phyloP scores from a whole-genome alignment of 2,329 filamentous ascomycete genomes.

The Fusarium sp. region DNA sequence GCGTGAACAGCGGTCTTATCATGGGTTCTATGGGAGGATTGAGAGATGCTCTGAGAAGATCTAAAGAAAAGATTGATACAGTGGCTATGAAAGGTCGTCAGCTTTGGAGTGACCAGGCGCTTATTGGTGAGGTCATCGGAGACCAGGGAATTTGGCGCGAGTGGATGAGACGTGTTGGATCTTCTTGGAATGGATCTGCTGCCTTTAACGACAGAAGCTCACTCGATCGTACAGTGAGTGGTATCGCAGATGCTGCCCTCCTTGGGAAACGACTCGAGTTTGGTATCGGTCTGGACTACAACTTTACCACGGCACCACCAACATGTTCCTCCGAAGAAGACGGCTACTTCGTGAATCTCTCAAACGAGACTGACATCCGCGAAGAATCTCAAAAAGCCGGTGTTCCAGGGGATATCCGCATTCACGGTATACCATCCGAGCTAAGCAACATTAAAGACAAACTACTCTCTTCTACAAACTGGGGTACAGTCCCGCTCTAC shows the following conservation, averaged over 20 bases:
- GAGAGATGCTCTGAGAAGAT: constrained; percentile 38
- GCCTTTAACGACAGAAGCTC: constrained; percentile 19
- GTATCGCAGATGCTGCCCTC: constrained; percentile 45
- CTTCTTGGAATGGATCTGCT: constrained; percentile 47
- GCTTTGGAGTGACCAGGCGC: constrained; percentile 53
- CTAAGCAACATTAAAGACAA: constrained; percentile 27
- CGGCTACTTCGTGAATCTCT: constrained; percentile 48
- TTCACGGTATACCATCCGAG: constrained; percentile 44
- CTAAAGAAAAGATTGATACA: constrained; percentile 45
- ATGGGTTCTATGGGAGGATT: constrained; percentile 50
- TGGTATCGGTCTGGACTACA: constrained; percentile 53
- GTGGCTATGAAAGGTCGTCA: constrained; percentile 46
- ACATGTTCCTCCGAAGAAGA: constrained; percentile 53
- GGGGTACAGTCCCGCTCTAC: constrained; percentile 50
- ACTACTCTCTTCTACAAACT: constrained; percentile 36
- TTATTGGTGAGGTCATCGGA: constrained; percentile 52
- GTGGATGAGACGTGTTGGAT: constrained; percentile 45
- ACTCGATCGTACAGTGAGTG: constrained; percentile 33
- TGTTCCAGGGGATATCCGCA: constrained; percentile 45
- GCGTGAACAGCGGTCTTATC: constrained; percentile 51
- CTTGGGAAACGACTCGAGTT: constrained; percentile 50
- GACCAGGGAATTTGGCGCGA: constrained; percentile 53
- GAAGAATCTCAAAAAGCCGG: constrained; percentile 45
- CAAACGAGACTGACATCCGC: constrained; percentile 37
- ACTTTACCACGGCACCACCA: constrained; percentile 50